Evolutionary conservation across 768 basidiomycete species (phyloP), one percentile per base, ranked within the genome.

Genomic region (Russula sp.): DNA sequence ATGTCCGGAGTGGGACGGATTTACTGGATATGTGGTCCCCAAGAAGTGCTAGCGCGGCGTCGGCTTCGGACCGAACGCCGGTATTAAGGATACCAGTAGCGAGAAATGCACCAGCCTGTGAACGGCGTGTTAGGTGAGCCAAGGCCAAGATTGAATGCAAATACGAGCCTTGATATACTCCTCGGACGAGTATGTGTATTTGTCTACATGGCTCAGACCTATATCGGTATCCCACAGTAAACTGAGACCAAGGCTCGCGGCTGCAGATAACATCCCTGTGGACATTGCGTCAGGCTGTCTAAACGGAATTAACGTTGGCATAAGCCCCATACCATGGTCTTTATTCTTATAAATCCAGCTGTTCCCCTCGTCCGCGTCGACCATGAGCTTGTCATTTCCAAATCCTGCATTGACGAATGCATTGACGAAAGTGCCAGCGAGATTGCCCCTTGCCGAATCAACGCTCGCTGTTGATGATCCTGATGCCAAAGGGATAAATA

Each of bases 281-380:
- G 11, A n/a, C 7, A 59, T 47, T 39, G 54, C n/a, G 13, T 50
- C 18, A 32, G 53, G 51, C 10, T n/a, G 31, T 27, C 34, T 31
- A 32, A 27, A 40, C 13, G 31, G 10, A 1, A 32, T 47, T 7
- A 31, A 48, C 16, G 10, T 55, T n/a, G 5, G 6, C 16, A 9
- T 47, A 34, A 16, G 52, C 31, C 14, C 71, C 80, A 22, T 62
- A 87, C 95, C 97, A 66, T 97, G 93, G 57, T 98, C 96, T 77
- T 98, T 98, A 80, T 98, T 98, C 82, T 98, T 98, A 81, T 98
- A 99, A 62, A 99, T 93, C 94, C 94, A 99, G 70, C 93, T 95
- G 74, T 85, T 91, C 14, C 97, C 96, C 70, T 97, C 95, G 63
- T 94, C 91, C 1, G 94, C 96, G 71, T 88, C 89, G 6, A 95